Conservation (phyloP, 441 rosid genomes). For the Bruguiera hainesii region DNA sequence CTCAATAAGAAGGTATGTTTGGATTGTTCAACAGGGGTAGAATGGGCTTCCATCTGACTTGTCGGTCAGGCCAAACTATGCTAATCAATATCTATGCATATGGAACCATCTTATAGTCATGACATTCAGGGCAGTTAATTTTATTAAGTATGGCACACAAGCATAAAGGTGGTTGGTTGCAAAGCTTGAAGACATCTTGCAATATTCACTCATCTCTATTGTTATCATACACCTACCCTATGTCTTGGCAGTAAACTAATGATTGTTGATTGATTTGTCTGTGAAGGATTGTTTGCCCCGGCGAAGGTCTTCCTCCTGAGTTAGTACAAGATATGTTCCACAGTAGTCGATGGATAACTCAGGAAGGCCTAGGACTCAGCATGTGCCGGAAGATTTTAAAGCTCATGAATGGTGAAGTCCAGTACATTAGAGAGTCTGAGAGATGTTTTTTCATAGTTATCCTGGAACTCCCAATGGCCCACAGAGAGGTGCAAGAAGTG, state of each 20-base stretch:
- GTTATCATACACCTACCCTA: background rate
- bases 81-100: too few relatives aligned
- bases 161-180: background rate
- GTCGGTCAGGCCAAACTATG: too few relatives aligned
- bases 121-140: too few relatives aligned
- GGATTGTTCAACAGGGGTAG: background rate
- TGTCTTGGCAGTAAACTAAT: slow-evolving; percentile 7
- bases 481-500: slow-evolving; percentile 30
- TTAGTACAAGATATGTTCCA: slow-evolving; percentile 94
- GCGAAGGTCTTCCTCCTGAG: slow-evolving; percentile 89
- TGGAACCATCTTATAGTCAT: too few relatives aligned
- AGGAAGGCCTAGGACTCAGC: slow-evolving; percentile 87
- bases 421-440: slow-evolving; percentile 78
- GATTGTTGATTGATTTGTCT: slow-evolving; percentile 8
- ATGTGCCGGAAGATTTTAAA: slow-evolving; percentile 86
- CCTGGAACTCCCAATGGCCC: slow-evolving; percentile 61
- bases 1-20: background rate
- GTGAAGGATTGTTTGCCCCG: slow-evolving; percentile 88
- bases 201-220: background rate
- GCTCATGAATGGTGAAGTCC: slow-evolving; percentile 89
- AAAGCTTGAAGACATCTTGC: background rate
- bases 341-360: slow-evolving; percentile 68
- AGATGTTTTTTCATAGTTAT: slow-evolving; percentile 67
- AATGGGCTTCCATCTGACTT: too few relatives aligned
- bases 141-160: too few relatives aligned